Base-by-base conservation (phyloP, 1,139 yeast genomes). In the Candida tropicalis region DNA sequence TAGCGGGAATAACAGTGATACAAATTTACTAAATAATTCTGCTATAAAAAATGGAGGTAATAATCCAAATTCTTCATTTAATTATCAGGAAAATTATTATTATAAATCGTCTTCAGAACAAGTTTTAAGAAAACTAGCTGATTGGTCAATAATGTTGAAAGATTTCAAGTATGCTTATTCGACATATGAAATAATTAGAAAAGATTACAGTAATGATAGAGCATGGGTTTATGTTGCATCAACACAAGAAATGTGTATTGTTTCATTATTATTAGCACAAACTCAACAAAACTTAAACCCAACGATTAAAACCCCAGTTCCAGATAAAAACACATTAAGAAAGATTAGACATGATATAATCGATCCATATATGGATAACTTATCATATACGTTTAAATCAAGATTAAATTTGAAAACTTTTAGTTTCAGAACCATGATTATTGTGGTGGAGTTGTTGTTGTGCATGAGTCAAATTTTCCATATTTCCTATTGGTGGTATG, bases 141-240 rank as follows among this genome's bases (percentile, higher is more conserved):
- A 93, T 62, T 89, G 96, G 89, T 82, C 93, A 6, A 79, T 93
- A 54, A 87, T 93, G 80, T 67, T 91, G 18, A 80, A 91, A 37
- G 97, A 93, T 64, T 93, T 87, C 70, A 84, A 84, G 59, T 84
- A 82, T 50, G 95, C 98, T 7, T 85, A 87, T 58, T 74, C 87
- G 2, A 84, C 91, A 0, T 93, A 93, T 60, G 98, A 93, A 48
- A 62, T 88, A 45, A 73, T 90, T 31, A 84, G 84, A 50, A 85
- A 87, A 54, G 97, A 91, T 59, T 85, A 84, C 54, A 73, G 81
- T 28, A 79, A 78, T 49, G 95, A 87, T 55, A 86, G 84, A 62
- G 90, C 95, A 1, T 88, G 95, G 91, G 68, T 75, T 4, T 85
- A 88, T 55, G 76, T 87, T 44, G 96, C 97, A 0, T 83, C 95